A percentile compares a stretch with the other conserved stretches of the same genome.
Evolutionary conservation across 441 rosid genomes (phyloP).

Genomic region (Flueggea neowawraea): DNA sequence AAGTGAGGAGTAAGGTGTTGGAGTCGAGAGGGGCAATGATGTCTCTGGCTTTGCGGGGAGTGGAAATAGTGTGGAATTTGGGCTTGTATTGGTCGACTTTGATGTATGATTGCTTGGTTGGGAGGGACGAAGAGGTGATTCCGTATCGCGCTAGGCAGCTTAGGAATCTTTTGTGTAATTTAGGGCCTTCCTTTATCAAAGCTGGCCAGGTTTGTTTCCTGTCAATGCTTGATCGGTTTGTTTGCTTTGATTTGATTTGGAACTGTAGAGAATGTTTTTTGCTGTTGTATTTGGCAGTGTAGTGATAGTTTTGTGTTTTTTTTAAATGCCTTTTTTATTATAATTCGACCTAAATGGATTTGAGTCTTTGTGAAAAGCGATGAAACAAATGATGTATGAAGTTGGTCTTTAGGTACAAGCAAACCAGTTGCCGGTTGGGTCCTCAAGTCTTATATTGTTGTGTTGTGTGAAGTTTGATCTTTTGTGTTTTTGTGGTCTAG

Average conservation of each 20-base stretch:
- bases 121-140: slow-evolving; percentile 89
- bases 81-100: slow-evolving; percentile 86
- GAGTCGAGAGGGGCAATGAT: slow-evolving; percentile 64
- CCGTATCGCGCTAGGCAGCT: slow-evolving; percentile 91
- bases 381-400: too few relatives aligned
- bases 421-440: too few relatives aligned
- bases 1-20: slow-evolving; percentile 87
- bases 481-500: too few relatives aligned
- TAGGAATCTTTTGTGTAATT: slow-evolving; percentile 83
- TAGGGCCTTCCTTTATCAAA: slow-evolving; percentile 95
- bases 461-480: too few relatives aligned
- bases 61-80: slow-evolving; percentile 88
- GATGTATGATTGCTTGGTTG: slow-evolving; percentile 75
- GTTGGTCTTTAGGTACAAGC: too few relatives aligned
- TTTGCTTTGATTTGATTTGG: too few relatives aligned
- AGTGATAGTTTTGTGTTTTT: too few relatives aligned
- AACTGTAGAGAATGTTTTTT: too few relatives aligned
- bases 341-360: too few relatives aligned
- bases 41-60: slow-evolving; percentile 71
- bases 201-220: slow-evolving; percentile 71
- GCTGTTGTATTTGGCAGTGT: too few relatives aligned
- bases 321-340: background rate
- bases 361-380: too few relatives aligned
- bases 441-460: background rate
- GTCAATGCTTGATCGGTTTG: too few relatives aligned